Evolutionary conservation across 257 asterid genomes (phyloP), one percentile per base, ranked within the genome.

Genomic region (Nemophila menziesii): DNA sequence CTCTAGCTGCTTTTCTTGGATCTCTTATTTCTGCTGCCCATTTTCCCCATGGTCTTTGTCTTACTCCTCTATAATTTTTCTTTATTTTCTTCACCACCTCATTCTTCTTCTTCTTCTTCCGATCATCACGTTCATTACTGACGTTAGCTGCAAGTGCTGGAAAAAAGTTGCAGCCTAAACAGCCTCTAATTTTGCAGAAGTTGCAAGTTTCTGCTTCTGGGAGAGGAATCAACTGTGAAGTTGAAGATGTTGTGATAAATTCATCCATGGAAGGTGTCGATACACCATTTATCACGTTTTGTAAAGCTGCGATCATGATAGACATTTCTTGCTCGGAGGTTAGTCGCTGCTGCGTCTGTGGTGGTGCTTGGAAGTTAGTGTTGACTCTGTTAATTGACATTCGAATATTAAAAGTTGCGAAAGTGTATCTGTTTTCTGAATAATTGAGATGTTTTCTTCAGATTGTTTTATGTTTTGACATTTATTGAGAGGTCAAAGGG

Each of bases 11-110:
- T 62, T 74, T 77, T 8, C 72, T 43, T 0, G 97, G 97, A 61
- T 82, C 93, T 0, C 97, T 49, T 14, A 86, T 86, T 67, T 86
- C 97, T 22, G 94, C 84, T 14, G 92, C 94, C 96, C 96, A 86
- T 43, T 86, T 86, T 8, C 94, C 96, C 96, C 96, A 86, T 4
- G 94, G 97, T 64, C 97, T 47, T 61, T 79, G 92, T 49, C 97
- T 62, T 12, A 86, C 97, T 0, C 97, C 97, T 19, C 94, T 82
- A 77, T 70, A 86, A 19, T 77, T 85, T 55, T 85, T 82, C 73
- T 82, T 82, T 63, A 72, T 60, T 37, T 43, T 71, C 56, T 59
- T 66, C 33, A 24, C 33, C 33, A 24, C 33, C n/a, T n/a, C n/a
- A n/a, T n/a, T n/a, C n/a, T n/a, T n/a, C n/a, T n/a, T n/a, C 10